Percentiles rank a stretch among this genome's conserved stretches.
Evolutionary conservation across 163 green algal genomes (phyloP).

Genomic region (Trebouxiophyceae sp.): DNA sequence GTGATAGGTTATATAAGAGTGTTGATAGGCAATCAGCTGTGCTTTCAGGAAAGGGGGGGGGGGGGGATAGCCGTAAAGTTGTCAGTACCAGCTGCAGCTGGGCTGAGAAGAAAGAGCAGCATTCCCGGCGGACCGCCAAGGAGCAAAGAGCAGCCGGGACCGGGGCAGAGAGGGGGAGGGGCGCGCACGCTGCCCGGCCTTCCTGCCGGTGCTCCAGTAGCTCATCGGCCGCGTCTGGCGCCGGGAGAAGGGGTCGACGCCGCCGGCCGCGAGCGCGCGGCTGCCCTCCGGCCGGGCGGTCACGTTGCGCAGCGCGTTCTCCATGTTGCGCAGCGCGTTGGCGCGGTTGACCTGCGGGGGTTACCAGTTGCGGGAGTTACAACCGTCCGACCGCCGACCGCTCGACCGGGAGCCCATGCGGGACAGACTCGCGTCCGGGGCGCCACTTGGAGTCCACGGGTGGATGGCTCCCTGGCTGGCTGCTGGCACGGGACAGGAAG

Average conservation of each 20-base stretch:
- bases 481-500: no score
- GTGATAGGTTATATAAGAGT: background rate
- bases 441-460: background rate
- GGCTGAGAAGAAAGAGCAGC: no score
- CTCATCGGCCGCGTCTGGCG: slow-evolving; percentile 37
- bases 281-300: slow-evolving; percentile 7
- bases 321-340: slow-evolving; percentile 17
- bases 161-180: background rate
- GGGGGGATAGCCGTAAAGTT: background rate
- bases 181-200: slow-evolving; percentile 8
- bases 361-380: no score
- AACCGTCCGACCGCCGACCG: slow-evolving; percentile 3
- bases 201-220: slow-evolving; percentile 38
- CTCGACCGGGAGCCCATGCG: background rate
- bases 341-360: slow-evolving; percentile 12
- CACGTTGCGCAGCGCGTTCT: slow-evolving; percentile 26
- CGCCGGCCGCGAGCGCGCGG: slow-evolving; percentile 2
- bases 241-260: slow-evolving; percentile 38
- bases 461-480: no score
- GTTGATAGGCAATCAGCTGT: background rate
- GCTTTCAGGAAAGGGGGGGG: background rate
- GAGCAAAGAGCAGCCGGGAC: background rate
- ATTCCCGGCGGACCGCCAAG: background rate
- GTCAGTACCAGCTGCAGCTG: background rate
- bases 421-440: background rate